Base-by-base conservation (phyloP, 208 protist species). In the Giardia muris region DNA sequence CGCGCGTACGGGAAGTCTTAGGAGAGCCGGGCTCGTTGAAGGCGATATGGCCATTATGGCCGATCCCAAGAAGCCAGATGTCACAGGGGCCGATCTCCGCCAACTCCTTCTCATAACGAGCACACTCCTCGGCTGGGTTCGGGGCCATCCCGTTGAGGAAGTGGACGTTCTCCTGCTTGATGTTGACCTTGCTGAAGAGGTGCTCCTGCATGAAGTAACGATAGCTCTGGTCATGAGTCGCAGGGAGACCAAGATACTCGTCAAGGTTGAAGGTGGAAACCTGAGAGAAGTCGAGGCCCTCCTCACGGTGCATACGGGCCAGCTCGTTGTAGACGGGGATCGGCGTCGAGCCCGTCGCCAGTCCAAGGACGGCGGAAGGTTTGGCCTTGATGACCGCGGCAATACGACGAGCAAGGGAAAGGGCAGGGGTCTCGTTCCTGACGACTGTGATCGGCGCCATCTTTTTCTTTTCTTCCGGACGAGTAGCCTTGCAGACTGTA, bases 171-270 rank as follows among this genome's bases (percentile, higher is more conserved):
- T 48, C 1, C 1, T 2, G 2, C 44, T 89, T 2, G 47, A 92
- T 87, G 67, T 92, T 89, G 4, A 89, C 43, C 48, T 89, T 2
- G 67, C 44, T 2, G 91, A 92, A 92, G 43, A 92, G 91, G 91
- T 92, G 1, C 67, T 87, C 91, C 67, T 92, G 67, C 91, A 92
- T 92, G 91, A 92, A 92, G 43, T n/a, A 22, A 39, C n/a, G n/a
- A 86, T 92, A 92, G 48, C 48, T 47, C 91, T 92, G 67, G 91
- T n/a, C 39, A 44, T 92, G 91, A 10, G 1, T 1, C 2, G 2
- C 2, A n/a, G 91, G 43, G 67, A 92, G 67, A n/a, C 91, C 67
- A 2, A 42, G 1, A 47, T 92, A 92, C 91, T 92, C 91, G 76
- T 92, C 91, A 30, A 92, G 91, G 46, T 92, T 92, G 91, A 89